Evolutionary conservation across 2,329 filamentous ascomycete genomes (phyloP).

Genomic region (Fusarium circinatum): DNA sequence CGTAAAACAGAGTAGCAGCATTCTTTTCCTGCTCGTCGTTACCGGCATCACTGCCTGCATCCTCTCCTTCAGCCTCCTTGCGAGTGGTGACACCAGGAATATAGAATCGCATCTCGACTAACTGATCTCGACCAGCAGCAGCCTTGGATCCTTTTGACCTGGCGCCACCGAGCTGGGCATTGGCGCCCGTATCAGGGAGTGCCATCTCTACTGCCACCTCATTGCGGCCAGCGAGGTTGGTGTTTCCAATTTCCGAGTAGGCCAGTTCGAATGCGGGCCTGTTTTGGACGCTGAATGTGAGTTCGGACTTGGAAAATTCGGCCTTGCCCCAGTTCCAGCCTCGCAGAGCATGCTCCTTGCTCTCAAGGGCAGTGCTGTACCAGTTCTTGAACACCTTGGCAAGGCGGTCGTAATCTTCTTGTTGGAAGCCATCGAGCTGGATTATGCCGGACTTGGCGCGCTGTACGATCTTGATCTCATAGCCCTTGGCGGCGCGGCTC

Average conservation of each 20-base stretch:
- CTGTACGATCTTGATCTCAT: slow-evolving; percentile 91
- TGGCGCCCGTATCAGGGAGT: slow-evolving; percentile 78
- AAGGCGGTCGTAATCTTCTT: slow-evolving; percentile 93
- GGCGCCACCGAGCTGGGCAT: slow-evolving; percentile 78
- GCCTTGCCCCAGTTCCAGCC: slow-evolving; percentile 99
- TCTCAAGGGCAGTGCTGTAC: slow-evolving; percentile 94
- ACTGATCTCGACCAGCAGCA: slow-evolving; percentile 87
- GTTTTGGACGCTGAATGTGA: slow-evolving; percentile 97
- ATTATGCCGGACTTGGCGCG: slow-evolving; percentile 81
- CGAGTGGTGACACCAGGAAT: slow-evolving; percentile 90
- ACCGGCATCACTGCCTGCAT: slow-evolving; percentile 69
- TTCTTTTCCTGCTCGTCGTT: slow-evolving; percentile 79
- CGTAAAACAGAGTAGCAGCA: slow-evolving; percentile 96
- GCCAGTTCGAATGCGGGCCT: slow-evolving; percentile 96
- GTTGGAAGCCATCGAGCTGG: slow-evolving; percentile 93
- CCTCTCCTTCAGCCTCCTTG: slow-evolving; percentile 74
- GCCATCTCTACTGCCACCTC: slow-evolving; percentile 97
- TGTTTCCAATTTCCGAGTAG: slow-evolving; percentile 97
- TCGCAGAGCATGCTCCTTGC: slow-evolving; percentile 90
- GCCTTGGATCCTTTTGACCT: slow-evolving; percentile 86
- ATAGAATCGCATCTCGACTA: slow-evolving; percentile 99
- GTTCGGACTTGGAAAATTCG: slow-evolving; percentile 94
- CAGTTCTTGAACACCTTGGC: slow-evolving; percentile 96
- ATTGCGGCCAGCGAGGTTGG: slow-evolving; percentile 96
- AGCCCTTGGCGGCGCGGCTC: slow-evolving; percentile 92